phyloP scores from a whole-genome alignment of 805 yeast genomes.

The Metschnikowia orientalis region DNA sequence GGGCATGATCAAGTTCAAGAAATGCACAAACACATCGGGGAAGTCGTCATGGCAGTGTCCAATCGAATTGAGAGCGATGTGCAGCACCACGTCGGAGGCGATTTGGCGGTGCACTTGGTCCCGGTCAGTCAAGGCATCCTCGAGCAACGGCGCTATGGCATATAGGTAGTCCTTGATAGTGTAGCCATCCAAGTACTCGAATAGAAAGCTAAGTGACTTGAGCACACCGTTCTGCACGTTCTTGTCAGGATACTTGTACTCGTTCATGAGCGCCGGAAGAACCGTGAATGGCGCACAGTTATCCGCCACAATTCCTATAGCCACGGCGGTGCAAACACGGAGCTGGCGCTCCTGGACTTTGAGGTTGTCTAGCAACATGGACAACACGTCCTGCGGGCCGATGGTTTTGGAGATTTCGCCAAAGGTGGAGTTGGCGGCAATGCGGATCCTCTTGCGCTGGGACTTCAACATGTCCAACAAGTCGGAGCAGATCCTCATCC shows the following conservation, averaged over 20 bases:
- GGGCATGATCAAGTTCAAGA: slow-evolving; percentile 77
- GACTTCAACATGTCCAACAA: slow-evolving; percentile 84
- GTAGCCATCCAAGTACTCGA: slow-evolving; percentile 81
- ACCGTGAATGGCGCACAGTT: slow-evolving; percentile 91
- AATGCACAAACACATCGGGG: slow-evolving; percentile 65
- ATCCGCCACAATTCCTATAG: slow-evolving; percentile 94
- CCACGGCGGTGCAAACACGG: slow-evolving; percentile 96
- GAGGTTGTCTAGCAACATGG: slow-evolving; percentile 75
- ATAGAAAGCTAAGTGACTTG: slow-evolving; percentile 84
- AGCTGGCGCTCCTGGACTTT: slow-evolving; percentile 93
- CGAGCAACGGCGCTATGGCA: slow-evolving; percentile 71
- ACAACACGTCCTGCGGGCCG: slow-evolving; percentile 93
- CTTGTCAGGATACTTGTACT: slow-evolving; percentile 84
- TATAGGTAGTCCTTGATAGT: slow-evolving; percentile 77
- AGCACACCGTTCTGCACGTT: slow-evolving; percentile 95
- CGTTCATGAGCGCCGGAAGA: slow-evolving; percentile 92
- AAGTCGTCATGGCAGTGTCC: slow-evolving; percentile 72
- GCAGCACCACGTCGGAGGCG: slow-evolving; percentile 82
- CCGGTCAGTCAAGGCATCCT: slow-evolving; percentile 86
- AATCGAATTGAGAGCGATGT: slow-evolving; percentile 71
- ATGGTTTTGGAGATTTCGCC: slow-evolving; percentile 87
- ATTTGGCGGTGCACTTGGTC: slow-evolving; percentile 94
- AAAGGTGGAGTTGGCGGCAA: slow-evolving; percentile 85
- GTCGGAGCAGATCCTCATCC: slow-evolving; percentile 96
- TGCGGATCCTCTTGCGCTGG: slow-evolving; percentile 67